Conservation (phyloP, 176 grass and related monocot genomes). For the Poa annua region DNA sequence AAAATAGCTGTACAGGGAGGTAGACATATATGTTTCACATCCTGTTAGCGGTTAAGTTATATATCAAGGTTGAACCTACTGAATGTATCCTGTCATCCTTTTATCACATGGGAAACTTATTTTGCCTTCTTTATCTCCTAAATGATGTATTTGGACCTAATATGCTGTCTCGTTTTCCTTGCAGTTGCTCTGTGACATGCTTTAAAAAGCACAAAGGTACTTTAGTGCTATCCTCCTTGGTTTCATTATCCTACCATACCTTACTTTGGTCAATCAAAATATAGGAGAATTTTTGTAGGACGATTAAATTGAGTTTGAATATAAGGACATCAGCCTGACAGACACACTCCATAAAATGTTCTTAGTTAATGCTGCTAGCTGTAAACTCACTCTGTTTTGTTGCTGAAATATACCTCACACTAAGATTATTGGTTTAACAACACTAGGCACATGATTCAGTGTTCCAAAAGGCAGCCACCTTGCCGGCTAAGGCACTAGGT, state of each 20-base stretch:
- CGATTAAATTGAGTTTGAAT: neutral
- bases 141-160: slow-evolving; percentile 26
- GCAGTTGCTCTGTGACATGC: slow-evolving; percentile 92
- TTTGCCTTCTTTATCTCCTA: slow-evolving; percentile 9
- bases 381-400: neutral
- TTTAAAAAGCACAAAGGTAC: slow-evolving; percentile 99
- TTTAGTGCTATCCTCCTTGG: slow-evolving; percentile 11
- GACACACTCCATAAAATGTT: slow-evolving; percentile 24
- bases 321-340: neutral
- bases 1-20: neutral
- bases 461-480: neutral
- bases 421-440: slow-evolving; percentile 8
- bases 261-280: neutral
- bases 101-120: neutral
- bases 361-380: neutral
- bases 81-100: neutral
- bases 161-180: slow-evolving; percentile 33
- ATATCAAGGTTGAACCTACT: slow-evolving; percentile 8
- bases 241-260: slow-evolving; percentile 20
- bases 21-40: slow-evolving; percentile 34
- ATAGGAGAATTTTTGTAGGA: neutral
- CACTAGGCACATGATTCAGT: neutral
- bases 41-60: slow-evolving; percentile 2
- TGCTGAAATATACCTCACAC: neutral
- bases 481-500: neutral